phyloP scores from a whole-genome alignment of 371 early-diverging fungal genomes.

The Lichtheimia corymbifera region DNA sequence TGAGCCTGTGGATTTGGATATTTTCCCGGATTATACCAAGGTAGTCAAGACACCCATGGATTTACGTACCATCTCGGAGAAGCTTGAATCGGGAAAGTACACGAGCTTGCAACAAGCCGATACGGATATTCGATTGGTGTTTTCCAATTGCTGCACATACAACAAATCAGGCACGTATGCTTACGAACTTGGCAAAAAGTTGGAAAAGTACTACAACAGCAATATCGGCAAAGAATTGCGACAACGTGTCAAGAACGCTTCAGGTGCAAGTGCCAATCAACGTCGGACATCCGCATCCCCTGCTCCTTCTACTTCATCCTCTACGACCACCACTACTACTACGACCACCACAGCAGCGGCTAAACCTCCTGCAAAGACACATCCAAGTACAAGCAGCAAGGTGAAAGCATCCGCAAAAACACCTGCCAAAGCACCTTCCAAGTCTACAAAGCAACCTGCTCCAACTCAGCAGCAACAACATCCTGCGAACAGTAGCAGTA shows the following conservation, averaged over 20 bases:
- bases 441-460: not conserved
- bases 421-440: slow-evolving; percentile 1
- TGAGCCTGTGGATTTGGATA: slow-evolving; percentile 89
- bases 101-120: slow-evolving; percentile 46
- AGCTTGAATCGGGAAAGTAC: slow-evolving; percentile 68
- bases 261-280: slow-evolving; percentile 2
- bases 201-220: slow-evolving; percentile 59
- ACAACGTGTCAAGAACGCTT: slow-evolving; percentile 14
- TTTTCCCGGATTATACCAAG: slow-evolving; percentile 84
- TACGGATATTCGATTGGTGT: slow-evolving; percentile 63
- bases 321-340: not conserved
- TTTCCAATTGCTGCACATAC: slow-evolving; percentile 91
- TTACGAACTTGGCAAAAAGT: slow-evolving; percentile 68
- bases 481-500: not conserved
- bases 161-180: slow-evolving; percentile 84
- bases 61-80: slow-evolving; percentile 83
- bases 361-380: not conserved
- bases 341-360: not conserved
- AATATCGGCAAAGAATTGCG: slow-evolving; percentile 59
- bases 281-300: not conserved
- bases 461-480: not conserved
- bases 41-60: slow-evolving; percentile 97
- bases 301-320: slow-evolving; percentile 5
- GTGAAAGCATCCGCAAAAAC: not conserved
- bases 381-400: not conserved